Percentiles rank a stretch among this genome's conserved stretches.
These are phyloP conservation scores for Sporothrix luriei DNA, from an alignment of 2,329 filamentous ascomycete species.

Conservation along the genomic window DNA sequence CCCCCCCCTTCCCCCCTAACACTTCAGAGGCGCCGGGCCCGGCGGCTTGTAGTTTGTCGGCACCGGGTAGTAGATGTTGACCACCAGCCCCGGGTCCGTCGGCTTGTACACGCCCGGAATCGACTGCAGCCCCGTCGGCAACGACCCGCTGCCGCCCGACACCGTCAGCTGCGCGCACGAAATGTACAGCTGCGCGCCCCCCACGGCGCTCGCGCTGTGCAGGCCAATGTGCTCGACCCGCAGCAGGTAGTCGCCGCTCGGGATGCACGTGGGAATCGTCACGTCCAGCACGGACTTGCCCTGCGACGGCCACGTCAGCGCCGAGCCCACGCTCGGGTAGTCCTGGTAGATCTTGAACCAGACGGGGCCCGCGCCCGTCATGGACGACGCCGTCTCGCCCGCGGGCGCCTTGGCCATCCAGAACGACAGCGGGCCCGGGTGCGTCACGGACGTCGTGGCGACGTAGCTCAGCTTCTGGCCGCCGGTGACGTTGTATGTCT, in stretches of 20 bases:
- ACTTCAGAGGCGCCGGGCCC: constrained; percentile 35
- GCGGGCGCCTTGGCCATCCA: constrained; percentile 48
- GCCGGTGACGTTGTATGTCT: constrained; percentile 49
- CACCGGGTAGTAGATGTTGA: constrained; percentile 50
- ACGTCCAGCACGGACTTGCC: constrained; percentile 39
- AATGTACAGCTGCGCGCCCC: constrained; percentile 45
- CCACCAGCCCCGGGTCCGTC: constrained; percentile 39
- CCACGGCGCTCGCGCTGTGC: constrained; percentile 40
- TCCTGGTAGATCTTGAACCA: constrained; percentile 52
- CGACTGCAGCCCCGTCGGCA: constrained; percentile 38
- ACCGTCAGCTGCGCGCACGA: constrained; percentile 41
- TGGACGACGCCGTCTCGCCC: constrained; percentile 45
- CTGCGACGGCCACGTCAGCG: constrained; percentile 46
- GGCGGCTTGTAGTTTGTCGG: constrained; percentile 44
- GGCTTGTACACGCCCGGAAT: constrained; percentile 42
- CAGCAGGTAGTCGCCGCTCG: constrained; percentile 45
- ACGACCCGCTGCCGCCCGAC: constrained; percentile 38
- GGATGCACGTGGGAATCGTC: constrained; percentile 43
- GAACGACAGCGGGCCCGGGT: constrained; percentile 47
- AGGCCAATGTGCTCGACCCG: constrained; percentile 46
- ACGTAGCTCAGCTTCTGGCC: constrained; percentile 49
- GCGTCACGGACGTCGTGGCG: constrained; percentile 46
- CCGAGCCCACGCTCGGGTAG: constrained; percentile 42
- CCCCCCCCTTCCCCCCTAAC: not conserved
- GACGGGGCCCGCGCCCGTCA: constrained; percentile 46